These are phyloP conservation scores for Phytophthora ramorum DNA, from an alignment of 352 stramenopile species.

Conservation along the genomic window DNA sequence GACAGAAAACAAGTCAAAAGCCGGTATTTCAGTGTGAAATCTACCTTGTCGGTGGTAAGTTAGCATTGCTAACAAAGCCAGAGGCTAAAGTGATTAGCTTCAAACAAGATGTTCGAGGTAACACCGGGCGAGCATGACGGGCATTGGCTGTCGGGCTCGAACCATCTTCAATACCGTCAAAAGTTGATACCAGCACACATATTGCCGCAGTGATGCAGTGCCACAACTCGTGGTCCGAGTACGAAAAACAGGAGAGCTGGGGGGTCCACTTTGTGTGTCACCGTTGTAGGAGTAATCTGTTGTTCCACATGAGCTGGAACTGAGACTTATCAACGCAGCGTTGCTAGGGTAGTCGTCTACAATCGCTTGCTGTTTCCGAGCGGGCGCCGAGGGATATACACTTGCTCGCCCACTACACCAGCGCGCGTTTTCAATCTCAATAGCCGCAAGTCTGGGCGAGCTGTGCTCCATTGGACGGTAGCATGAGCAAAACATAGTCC, in stretches of 20 bases:
- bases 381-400: conserved; percentile 67
- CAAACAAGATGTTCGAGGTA: conserved; percentile 19
- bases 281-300: conserved; percentile 61
- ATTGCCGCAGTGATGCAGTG: conserved; percentile 70
- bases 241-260: conserved; percentile 65
- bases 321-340: conserved; percentile 43
- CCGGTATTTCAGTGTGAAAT: no score
- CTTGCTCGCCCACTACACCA: conserved; percentile 35
- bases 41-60: no score
- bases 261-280: conserved; percentile 72
- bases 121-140: conserved; percentile 36
- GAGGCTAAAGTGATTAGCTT: conserved; percentile 1
- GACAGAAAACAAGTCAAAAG: no score
- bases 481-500: conserved; percentile 67
- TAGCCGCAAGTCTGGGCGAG: conserved; percentile 53
- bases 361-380: conserved; percentile 51
- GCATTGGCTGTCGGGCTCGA: conserved; percentile 27
- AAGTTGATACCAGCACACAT: conserved; percentile 43
- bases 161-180: conserved; percentile 47
- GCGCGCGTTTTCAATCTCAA: conserved; percentile 45
- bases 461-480: conserved; percentile 25
- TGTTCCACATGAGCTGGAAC: conserved; percentile 39
- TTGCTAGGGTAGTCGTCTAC: conserved; percentile 53
- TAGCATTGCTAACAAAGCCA: no score
- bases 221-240: conserved; percentile 61